Conservation (phyloP, 169 alveolate genomes). For the Cryptosporidium felis region DNA sequence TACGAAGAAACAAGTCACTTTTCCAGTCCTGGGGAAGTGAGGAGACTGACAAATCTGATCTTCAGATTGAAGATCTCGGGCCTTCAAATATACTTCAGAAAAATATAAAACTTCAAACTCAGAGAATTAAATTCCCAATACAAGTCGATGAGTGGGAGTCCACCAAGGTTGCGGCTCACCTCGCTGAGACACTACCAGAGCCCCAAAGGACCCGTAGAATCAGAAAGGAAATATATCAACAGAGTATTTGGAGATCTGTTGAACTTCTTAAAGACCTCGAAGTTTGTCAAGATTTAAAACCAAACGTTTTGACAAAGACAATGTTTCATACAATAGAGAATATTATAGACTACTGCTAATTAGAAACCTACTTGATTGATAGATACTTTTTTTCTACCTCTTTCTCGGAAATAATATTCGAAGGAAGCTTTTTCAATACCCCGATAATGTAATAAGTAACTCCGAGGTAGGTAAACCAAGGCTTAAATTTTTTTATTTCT, state of each 20-base stretch:
- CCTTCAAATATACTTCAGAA: not conserved
- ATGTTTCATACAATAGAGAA: slow-evolving; percentile 58
- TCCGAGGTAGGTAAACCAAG: slow-evolving; percentile 59
- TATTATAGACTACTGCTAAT: slow-evolving; percentile 1
- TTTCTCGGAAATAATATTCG: not conserved
- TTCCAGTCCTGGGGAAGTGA: slow-evolving; percentile 55
- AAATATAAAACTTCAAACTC: not conserved
- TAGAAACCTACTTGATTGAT: not conserved
- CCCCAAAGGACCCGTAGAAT: slow-evolving; percentile 61
- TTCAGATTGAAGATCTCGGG: slow-evolving; percentile 56
- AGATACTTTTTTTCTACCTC: slow-evolving; percentile 3
- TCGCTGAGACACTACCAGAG: slow-evolving; percentile 51
- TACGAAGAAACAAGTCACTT: not conserved
- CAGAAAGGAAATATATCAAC: slow-evolving; percentile 60
- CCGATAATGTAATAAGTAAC: slow-evolving; percentile 23
- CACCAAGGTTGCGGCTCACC: slow-evolving; percentile 51
- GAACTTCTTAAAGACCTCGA: slow-evolving; percentile 34
- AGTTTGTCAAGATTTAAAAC: slow-evolving; percentile 29
- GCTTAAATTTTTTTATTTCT: not conserved
- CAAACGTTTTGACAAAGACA: slow-evolving; percentile 13
- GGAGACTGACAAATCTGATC: slow-evolving; percentile 47
- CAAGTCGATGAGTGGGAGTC: slow-evolving; percentile 20
- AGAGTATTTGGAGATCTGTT: slow-evolving; percentile 45
- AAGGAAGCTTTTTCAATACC: slow-evolving; percentile 3
- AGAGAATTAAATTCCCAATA: not conserved